Base-by-base conservation (phyloP, 1,284 basidiomycete species). In the Rhodotorula sp. region DNA sequence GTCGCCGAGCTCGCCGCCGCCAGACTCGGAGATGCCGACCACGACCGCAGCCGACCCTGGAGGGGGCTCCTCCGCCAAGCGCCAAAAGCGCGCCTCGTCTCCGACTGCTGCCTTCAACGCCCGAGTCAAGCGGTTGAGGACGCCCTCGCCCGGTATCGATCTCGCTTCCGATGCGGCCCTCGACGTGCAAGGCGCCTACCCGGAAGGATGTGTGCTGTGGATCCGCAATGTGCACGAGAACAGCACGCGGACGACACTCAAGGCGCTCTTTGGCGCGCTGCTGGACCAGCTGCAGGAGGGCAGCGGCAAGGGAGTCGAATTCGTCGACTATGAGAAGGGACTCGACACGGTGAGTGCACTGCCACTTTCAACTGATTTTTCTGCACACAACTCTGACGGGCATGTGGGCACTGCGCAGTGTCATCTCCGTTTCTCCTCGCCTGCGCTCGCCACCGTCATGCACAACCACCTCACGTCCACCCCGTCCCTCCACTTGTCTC, bases 301-400 rank as follows among this genome's bases (percentile, higher is more conserved):
- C 7, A 76, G 74, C 64, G 69, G 72, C 34, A 74, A 66, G 55
- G 74, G 74, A 1, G 68, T 73, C 45, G 74, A 76, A 38, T 76
- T 68, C 52, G 72, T 74, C 34, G 74, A 76, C 57, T 76, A 70
- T 34, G 74, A 76, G 50, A 76, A 76, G 57, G 74, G 74, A 0
- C 52, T 69, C 18, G 68, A 68, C 5, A 67, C 57, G 5, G 74
- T 75, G 31, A 38, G 74, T 67, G 6, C 23, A 1, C 21, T 26
- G 12, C 47, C 23, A n/a, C 26, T 43, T 43, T 43, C 38, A 43
- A 14, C 6, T 14, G 2, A 10, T 2, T 16, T 43, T 38, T 55
- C 34, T 34, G 7, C 16, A 31, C n/a, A 28, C n/a, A 31, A 23
- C 21, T 19, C 7, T 3, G 48, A 5, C 10, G 21, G 31, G 15